Evolutionary conservation across 176 grass and related monocot species (phyloP).

Genomic region (Musa troglodytarum): DNA sequence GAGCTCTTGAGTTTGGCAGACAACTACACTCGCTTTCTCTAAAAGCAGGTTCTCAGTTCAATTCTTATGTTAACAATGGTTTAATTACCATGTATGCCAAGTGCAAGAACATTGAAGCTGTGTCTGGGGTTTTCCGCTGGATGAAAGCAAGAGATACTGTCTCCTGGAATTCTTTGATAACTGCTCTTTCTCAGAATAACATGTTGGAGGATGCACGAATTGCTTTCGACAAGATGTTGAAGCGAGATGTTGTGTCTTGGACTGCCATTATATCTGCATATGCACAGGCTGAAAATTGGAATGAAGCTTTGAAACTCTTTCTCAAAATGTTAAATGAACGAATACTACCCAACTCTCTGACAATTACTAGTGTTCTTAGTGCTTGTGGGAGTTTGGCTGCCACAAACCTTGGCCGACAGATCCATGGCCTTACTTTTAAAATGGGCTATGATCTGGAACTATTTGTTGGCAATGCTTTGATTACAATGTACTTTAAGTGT

Average conservation of each 20-base stretch:
- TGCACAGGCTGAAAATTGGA: slow-evolving; percentile 9
- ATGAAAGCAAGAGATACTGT: slow-evolving; percentile 26
- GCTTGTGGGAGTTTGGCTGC: slow-evolving; percentile 2
- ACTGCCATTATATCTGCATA: slow-evolving; percentile 22
- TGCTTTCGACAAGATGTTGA: slow-evolving; percentile 22
- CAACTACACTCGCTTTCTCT: slow-evolving; percentile 17
- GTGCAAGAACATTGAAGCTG: slow-evolving; percentile 22
- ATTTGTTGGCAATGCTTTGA: slow-evolving; percentile 12
- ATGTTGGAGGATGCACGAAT: slow-evolving; percentile 17
- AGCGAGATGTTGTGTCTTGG: slow-evolving; percentile 19
- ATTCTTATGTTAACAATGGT: slow-evolving; percentile 21
- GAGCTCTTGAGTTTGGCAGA: slow-evolving; percentile 18
- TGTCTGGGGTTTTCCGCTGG: slow-evolving; percentile 12
- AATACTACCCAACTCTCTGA: slow-evolving; percentile 2
- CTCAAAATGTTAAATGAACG: slow-evolving; percentile 1
- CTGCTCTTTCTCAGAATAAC: slow-evolving; percentile 14
- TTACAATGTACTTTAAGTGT: slow-evolving; percentile 26
- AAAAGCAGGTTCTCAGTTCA: slow-evolving; percentile 25
- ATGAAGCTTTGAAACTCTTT: slow-evolving; percentile 20
- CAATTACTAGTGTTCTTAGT: slow-evolving; percentile 8
- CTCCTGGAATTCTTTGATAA: slow-evolving; percentile 25
- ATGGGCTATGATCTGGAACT: background rate
- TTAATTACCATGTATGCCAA: slow-evolving; percentile 31
- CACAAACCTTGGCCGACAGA: slow-evolving; percentile 4
- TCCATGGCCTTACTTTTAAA: background rate